A percentile compares a stretch with the other conserved stretches of the same genome.
These are phyloP conservation scores for Mycosphaerella arachidis DNA, from an alignment of 2,329 filamentous ascomycete genomes.

Conservation along the genomic window DNA sequence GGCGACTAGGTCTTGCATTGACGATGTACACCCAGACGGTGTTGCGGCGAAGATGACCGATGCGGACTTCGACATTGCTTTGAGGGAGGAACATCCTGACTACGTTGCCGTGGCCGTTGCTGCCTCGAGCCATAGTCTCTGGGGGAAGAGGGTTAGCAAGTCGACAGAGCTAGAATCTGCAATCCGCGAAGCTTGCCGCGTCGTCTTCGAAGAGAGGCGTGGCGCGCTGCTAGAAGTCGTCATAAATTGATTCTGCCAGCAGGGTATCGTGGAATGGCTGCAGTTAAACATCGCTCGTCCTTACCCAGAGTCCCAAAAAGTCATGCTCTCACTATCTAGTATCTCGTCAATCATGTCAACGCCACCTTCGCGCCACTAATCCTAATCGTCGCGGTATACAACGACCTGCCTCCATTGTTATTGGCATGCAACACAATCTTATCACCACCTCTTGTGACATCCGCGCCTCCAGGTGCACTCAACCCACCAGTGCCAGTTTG, in stretches of 20 bases:
- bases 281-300: neutral
- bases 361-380: constrained; percentile 16
- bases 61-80: constrained; percentile 14
- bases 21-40: constrained; percentile 19
- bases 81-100: constrained; percentile 14
- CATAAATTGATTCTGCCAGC: neutral
- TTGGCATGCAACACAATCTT: constrained; percentile 34
- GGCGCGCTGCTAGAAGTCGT: constrained; percentile 10
- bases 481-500: constrained; percentile 28
- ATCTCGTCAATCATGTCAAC: neutral
- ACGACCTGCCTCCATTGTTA: constrained; percentile 17
- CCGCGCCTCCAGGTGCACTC: constrained; percentile 30
- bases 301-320: neutral
- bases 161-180: constrained; percentile 6
- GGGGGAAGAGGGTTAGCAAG: constrained; percentile 5
- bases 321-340: neutral
- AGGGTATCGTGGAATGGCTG: neutral
- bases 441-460: constrained; percentile 26
- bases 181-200: neutral
- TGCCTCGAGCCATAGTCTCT: constrained; percentile 7
- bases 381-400: constrained; percentile 22
- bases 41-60: constrained; percentile 10
- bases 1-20: constrained; percentile 12
- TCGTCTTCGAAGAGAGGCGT: constrained; percentile 9
- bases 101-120: constrained; percentile 16